Evolutionary conservation across 2,329 filamentous ascomycete genomes (phyloP).

Genomic region (Fusarium chaquense): DNA sequence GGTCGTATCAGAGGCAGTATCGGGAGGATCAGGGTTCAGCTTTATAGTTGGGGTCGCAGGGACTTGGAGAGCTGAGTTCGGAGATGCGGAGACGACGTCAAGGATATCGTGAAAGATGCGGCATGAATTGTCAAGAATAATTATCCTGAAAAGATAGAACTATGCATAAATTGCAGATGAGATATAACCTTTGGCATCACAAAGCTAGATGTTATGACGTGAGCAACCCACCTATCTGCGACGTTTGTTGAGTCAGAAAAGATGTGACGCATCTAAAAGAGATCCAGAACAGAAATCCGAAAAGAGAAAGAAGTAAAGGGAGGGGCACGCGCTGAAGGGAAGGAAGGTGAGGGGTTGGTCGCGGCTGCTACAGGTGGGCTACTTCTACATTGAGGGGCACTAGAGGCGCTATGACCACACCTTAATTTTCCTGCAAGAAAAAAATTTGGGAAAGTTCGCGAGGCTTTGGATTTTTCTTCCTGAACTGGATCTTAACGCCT

Average conservation of each 20-base stretch:
- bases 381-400: conserved; percentile 48
- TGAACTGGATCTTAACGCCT: conserved; percentile 44
- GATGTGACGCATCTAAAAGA: conserved; percentile 39
- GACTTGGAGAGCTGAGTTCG: conserved; percentile 14
- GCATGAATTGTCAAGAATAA: not conserved
- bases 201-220: conserved; percentile 6
- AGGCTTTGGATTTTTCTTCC: conserved; percentile 50
- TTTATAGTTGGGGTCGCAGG: not conserved
- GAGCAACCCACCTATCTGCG: not conserved
- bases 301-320: conserved; percentile 28
- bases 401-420: conserved; percentile 50
- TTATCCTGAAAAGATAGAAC: conserved; percentile 12
- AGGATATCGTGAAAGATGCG: conserved; percentile 12
- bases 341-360: conserved; percentile 32
- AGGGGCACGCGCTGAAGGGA: conserved; percentile 21
- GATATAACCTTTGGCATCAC: not conserved
- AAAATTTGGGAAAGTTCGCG: conserved; percentile 50
- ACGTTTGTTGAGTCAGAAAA: conserved; percentile 18
- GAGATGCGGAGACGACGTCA: conserved; percentile 34
- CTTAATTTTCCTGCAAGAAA: conserved; percentile 48
- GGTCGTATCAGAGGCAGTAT: not conserved
- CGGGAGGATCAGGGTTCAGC: not conserved
- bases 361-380: conserved; percentile 37
- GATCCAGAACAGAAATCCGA: conserved; percentile 29
- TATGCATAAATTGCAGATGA: not conserved